Base-by-base conservation (phyloP, 176 grass and related monocot species). In the Phoenix dactylifera region DNA sequence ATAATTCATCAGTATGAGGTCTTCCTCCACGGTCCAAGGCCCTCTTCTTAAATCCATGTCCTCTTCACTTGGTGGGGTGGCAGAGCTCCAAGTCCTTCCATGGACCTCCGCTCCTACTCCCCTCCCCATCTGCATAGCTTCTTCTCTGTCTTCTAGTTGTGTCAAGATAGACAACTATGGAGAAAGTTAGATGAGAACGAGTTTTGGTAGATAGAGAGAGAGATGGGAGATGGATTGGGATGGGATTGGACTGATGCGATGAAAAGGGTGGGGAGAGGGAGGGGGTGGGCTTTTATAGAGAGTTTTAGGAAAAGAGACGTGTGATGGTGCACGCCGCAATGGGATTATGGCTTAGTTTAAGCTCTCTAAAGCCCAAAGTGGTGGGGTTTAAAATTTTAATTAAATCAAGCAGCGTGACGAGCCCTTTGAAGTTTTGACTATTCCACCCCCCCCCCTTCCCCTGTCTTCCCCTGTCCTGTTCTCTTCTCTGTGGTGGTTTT, bases 1-100 rank as follows among this genome's bases (percentile, higher is more conserved):
- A 57, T 91, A 97, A 58, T 97, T 97, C 69, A 91, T 75, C 9
- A 96, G 83, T 15, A 88, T 49, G 22, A 97, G 65, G 72, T 97
- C 92, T 76, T 97, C 92, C 60, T 26, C 5, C 5, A 35, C 3
- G 1, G 7, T 1, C 7, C 16, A n/a, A 52, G 24, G 1, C 1
- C 32, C 92, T 53, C 92, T 71, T 19, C 87, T 64, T 15, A 97
- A 74, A 28, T 90, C 63, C 22, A 19, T n/a, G 17, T 25, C 63
- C 5, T n/a, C 49, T 4, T 65, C 63, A 4, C 6, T 26, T 16
- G 49, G 63, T 15, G 14, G 20, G 15, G 49, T 5, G 15, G 48
- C 23, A n/a, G 63, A 26, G 63, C 5, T 52, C 16, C 23, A 52
- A n/a, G 23, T 22, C 49, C 23, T 24, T 6, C 22, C 54, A 55